Evolutionary conservation across 2,329 filamentous ascomycete genomes (phyloP).

Genomic region (Epichloe scottii): DNA sequence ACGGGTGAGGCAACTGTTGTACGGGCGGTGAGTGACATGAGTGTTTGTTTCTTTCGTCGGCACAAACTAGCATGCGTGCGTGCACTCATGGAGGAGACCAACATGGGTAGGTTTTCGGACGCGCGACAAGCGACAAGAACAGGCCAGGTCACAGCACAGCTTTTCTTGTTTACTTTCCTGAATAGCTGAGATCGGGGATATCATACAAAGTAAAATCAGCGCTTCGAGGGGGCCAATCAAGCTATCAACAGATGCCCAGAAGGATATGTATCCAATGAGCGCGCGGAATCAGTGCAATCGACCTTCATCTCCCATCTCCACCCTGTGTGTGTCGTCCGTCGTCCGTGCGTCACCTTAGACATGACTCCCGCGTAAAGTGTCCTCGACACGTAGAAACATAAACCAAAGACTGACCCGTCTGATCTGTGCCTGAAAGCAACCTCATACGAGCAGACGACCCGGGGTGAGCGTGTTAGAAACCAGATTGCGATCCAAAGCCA

Average conservation of each 20-base stretch:
- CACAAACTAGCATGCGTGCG: neutral
- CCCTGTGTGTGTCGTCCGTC: neutral
- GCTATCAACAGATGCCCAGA: neutral
- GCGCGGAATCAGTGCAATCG: neutral
- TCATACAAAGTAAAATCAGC: neutral
- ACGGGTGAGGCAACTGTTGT: constrained; percentile 46
- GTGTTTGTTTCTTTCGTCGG: neutral
- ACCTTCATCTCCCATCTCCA: too few relatives aligned
- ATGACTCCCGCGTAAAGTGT: neutral
- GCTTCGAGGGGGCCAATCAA: neutral
- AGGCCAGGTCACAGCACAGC: too few relatives aligned
- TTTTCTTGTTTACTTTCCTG: neutral
- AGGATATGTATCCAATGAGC: neutral
- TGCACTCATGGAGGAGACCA: neutral
- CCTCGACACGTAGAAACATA: neutral
- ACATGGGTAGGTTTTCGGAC: too few relatives aligned
- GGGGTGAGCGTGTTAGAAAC: neutral
- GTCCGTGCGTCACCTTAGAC: neutral
- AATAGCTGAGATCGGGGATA: neutral
- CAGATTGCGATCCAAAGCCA: neutral
- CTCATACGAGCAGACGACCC: neutral
- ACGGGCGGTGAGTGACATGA: constrained; percentile 16
- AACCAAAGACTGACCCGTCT: neutral
- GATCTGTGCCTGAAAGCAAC: neutral
- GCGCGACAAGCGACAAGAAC: too few relatives aligned